Base-by-base conservation (phyloP, 306 rosid genomes). In the Quercus engelmannii region DNA sequence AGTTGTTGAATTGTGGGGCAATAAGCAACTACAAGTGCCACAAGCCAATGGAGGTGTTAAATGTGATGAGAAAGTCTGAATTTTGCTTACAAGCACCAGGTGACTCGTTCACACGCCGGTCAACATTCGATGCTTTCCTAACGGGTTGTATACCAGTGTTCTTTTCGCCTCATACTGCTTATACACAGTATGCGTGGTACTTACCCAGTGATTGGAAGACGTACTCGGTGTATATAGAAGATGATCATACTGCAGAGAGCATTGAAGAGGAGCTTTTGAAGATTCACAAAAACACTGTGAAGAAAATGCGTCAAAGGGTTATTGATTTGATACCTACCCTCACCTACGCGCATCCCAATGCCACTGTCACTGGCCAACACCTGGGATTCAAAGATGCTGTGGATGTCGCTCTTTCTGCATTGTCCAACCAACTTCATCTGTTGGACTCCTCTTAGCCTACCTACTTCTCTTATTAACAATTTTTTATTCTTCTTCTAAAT, bases 51-150 rank as follows among this genome's bases (percentile, higher is more conserved):
- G 83, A 20, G 19, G 92, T 92, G 1, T 28, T 92, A 2, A 67
- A 74, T 0, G 86, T 85, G 18, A 89, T 92, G 97, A 76, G 21
- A 2, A 61, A 28, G 73, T 89, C 95, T 0, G 43, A 26, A 14
- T 92, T 92, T 20, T 92, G 97, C 33, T 77, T 92, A 23, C 97
- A 92, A 55, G 95, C 97, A 0, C 85, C 97, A 0, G 97, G 95
- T 0, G 97, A 92, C 81, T 92, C 95, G 7, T 92, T 87, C 77
- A 92, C 97, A 0, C 80, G 95, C 41, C 80, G 93, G 26, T 92
- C 97, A 14, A 90, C 95, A 9, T 92, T 92, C 72, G 97, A 92
- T 82, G 73, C 95, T 0, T 52, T 92, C 1, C 63, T 90, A 0
- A 91, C 91, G 0, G 97, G 97, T 0, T 92, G 97, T 20, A 76